Conservation (phyloP, 306 rosid species). For the Pyrus bretschneideri region DNA sequence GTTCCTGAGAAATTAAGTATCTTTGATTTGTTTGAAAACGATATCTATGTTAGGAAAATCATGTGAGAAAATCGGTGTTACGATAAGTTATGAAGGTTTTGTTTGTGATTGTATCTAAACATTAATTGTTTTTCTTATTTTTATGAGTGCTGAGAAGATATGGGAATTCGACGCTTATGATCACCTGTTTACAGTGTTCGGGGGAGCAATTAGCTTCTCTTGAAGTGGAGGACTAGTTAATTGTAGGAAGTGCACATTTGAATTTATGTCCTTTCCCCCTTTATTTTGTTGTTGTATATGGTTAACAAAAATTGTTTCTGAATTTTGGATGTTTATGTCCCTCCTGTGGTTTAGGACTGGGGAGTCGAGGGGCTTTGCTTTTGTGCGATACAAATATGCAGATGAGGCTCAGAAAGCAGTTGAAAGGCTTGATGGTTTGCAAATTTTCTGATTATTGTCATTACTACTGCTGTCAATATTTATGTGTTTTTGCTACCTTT, state of each 20-base stretch:
- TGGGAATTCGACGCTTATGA: slow-evolving; percentile 1
- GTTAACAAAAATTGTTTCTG: background rate
- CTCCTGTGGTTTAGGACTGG: slow-evolving; percentile 48
- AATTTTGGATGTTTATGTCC: background rate
- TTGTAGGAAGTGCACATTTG: slow-evolving; percentile 1
- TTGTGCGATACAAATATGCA: slow-evolving; percentile 86
- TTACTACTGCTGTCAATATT: background rate
- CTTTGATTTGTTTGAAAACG: background rate
- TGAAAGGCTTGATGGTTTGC: slow-evolving; percentile 75
- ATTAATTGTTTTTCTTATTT: background rate
- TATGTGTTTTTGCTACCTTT: background rate
- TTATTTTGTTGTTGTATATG: background rate
- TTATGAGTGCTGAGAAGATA: background rate
- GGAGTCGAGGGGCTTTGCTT: slow-evolving; percentile 88
- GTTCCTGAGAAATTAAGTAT: background rate
- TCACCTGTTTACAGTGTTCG: background rate
- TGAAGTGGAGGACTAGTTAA: background rate
- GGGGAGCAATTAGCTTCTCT: background rate
- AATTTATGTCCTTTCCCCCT: background rate
- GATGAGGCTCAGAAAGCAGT: slow-evolving; percentile 90
- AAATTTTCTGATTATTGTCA: background rate
- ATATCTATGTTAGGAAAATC: background rate
- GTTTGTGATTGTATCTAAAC: background rate
- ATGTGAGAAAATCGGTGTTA: background rate
- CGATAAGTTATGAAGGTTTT: background rate